These are phyloP conservation scores for Fusarium phyllophilum DNA, from an alignment of 2,329 filamentous ascomycete genomes.

Conservation along the genomic window DNA sequence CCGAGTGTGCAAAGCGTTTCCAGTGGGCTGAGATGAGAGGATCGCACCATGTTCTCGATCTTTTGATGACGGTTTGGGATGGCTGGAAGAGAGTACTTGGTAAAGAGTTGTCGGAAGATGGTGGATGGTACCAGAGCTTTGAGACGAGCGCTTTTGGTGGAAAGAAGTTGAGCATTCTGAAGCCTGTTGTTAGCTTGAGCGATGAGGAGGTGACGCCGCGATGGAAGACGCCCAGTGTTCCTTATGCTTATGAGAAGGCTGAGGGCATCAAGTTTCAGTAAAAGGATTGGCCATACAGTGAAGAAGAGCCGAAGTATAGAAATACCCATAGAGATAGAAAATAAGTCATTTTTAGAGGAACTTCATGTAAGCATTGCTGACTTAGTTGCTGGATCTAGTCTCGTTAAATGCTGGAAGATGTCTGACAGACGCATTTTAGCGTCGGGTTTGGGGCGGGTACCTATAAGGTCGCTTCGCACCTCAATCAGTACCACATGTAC, in stretches of 20 bases:
- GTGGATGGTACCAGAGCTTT: conserved; percentile 12
- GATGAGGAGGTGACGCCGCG: background rate
- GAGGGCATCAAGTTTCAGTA: conserved; percentile 1
- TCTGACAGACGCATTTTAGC: background rate
- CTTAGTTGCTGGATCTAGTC: accelerated
- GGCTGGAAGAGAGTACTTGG: conserved; percentile 14
- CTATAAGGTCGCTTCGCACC: accelerated
- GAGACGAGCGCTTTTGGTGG: conserved; percentile 9
- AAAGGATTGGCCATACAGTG: accelerated
- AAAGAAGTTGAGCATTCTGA: conserved; percentile 12
- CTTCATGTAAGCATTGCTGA: too few species aligned
- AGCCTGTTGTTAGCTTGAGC: conserved; percentile 9
- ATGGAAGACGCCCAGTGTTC: conserved; percentile 22
- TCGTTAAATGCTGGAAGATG: accelerated
- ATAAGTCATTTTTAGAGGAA: too few species aligned
- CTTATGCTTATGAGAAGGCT: conserved; percentile 19
- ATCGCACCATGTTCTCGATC: conserved; percentile 19
- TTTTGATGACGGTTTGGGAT: conserved; percentile 16
- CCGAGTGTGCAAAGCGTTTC: background rate
- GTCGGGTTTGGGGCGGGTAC: background rate
- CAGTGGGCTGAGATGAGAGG: conserved; percentile 29
- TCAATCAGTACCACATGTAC: accelerated
- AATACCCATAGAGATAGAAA: background rate
- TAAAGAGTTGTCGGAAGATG: background rate
- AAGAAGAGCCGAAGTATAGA: accelerated